Evolutionary conservation across 2,329 filamentous ascomycete genomes (phyloP).

Genomic region (Clonostachys rosea): DNA sequence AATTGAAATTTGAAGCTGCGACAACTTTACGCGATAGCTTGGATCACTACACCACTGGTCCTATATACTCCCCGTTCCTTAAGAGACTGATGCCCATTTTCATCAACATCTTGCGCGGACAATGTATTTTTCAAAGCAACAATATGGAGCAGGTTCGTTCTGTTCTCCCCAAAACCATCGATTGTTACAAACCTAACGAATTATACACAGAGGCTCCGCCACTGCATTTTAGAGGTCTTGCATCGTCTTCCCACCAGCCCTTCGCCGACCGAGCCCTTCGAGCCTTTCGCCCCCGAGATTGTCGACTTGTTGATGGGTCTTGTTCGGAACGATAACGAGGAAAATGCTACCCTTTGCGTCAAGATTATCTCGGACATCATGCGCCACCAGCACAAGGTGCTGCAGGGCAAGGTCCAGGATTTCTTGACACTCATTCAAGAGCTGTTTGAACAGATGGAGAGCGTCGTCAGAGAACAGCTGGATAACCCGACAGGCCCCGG

Average conservation of each 20-base stretch:
- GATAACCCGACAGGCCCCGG: conserved; percentile 61
- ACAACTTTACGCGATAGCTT: conserved; percentile 86
- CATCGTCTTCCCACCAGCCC: conserved; percentile 73
- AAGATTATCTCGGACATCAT: conserved; percentile 98
- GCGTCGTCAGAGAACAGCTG: conserved; percentile 91
- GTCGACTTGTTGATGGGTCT: conserved; percentile 87
- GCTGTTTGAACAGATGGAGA: conserved; percentile 92
- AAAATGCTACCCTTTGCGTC: conserved; percentile 97
- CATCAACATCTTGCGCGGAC: conserved; percentile 76
- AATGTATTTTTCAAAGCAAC: conserved; percentile 86
- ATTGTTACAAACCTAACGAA: background rate
- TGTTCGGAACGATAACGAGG: conserved; percentile 90
- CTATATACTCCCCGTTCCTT: conserved; percentile 76
- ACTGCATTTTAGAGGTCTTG: conserved; percentile 90
- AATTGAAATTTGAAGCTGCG: conserved; percentile 76
- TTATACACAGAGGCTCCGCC: conserved; percentile 71
- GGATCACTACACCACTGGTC: conserved; percentile 78
- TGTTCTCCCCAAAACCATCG: background rate
- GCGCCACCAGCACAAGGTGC: conserved; percentile 82
- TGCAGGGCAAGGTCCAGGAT: conserved; percentile 74
- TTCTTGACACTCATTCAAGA: conserved; percentile 92
- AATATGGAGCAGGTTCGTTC: conserved; percentile 76
- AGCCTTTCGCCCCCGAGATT: conserved; percentile 82
- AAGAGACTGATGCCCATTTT: conserved; percentile 88
- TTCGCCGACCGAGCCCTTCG: conserved; percentile 74